Evolutionary conservation across 73 alveolate species (phyloP).

Genomic region (Durusdinium trenchii): DNA sequence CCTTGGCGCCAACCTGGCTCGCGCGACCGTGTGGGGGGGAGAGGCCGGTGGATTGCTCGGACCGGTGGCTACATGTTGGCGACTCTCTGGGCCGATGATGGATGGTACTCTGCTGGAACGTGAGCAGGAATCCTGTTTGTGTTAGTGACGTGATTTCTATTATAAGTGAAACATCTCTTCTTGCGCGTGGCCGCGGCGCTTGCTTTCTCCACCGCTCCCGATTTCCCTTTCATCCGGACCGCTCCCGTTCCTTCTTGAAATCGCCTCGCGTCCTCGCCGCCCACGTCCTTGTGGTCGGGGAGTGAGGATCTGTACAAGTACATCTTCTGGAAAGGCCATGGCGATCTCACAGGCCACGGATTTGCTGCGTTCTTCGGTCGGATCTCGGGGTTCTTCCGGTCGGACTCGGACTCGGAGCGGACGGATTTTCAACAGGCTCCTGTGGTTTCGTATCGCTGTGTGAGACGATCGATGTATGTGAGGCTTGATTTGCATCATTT

Average conservation of each 20-base stretch:
- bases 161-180: neutral
- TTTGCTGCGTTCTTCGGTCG: neutral
- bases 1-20: neutral
- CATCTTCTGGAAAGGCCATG: slow-evolving; percentile 23
- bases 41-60: neutral
- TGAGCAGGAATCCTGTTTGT: neutral
- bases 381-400: neutral
- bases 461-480: too few species aligned
- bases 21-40: neutral
- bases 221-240: too few species aligned
- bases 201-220: too few species aligned
- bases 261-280: too few species aligned
- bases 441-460: neutral
- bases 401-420: neutral
- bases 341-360: neutral
- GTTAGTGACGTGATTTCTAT: neutral
- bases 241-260: too few species aligned
- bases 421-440: neutral
- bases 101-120: neutral
- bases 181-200: too few species aligned
- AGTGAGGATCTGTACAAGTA: slow-evolving; percentile 37
- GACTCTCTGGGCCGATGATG: too few species aligned
- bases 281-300: too few species aligned
- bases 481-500: neutral
- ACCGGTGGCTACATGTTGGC: too few species aligned